Conservation (phyloP, 257 asterid species). For the Primulina huaijiensis region DNA sequence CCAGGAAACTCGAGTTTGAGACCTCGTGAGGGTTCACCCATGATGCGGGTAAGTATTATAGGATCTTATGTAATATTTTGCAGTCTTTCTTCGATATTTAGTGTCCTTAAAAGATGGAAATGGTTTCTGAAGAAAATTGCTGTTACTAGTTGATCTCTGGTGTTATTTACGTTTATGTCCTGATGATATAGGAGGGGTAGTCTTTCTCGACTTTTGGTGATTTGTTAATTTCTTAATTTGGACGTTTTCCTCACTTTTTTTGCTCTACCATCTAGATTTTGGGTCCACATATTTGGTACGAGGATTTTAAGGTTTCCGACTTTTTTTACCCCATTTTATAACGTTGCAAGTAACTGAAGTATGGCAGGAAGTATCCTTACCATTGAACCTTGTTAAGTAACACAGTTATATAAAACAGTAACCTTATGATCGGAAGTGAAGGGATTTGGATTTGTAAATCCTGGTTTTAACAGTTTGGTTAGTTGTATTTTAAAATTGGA, state of each 20-base stretch:
- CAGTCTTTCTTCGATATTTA: background rate
- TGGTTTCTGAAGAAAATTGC: background rate
- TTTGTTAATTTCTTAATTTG: too few relatives aligned
- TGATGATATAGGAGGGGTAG: background rate
- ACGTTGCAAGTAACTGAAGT: background rate
- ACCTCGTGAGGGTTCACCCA: conserved; percentile 61
- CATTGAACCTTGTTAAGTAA: background rate
- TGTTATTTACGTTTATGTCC: background rate
- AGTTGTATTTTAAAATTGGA: too few relatives aligned
- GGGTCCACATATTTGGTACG: background rate
- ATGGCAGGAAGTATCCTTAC: background rate
- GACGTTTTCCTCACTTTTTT: background rate
- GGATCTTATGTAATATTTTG: conserved; percentile 9
- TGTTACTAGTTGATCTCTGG: background rate
- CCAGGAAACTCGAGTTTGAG: conserved; percentile 64
- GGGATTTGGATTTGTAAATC: too few relatives aligned
- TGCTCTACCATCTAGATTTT: background rate
- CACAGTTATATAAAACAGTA: background rate
- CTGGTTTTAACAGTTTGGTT: too few relatives aligned
- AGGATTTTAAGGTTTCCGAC: background rate
- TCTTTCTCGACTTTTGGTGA: background rate
- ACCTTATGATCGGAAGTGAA: too few relatives aligned
- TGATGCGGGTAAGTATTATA: conserved; percentile 64
- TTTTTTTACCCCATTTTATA: too few relatives aligned
- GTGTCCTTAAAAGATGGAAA: background rate